Evolutionary conservation across 805 yeast genomes (phyloP), one percentile per base, ranked within the genome.

Genomic region (Jamesozyma spencerorum): DNA sequence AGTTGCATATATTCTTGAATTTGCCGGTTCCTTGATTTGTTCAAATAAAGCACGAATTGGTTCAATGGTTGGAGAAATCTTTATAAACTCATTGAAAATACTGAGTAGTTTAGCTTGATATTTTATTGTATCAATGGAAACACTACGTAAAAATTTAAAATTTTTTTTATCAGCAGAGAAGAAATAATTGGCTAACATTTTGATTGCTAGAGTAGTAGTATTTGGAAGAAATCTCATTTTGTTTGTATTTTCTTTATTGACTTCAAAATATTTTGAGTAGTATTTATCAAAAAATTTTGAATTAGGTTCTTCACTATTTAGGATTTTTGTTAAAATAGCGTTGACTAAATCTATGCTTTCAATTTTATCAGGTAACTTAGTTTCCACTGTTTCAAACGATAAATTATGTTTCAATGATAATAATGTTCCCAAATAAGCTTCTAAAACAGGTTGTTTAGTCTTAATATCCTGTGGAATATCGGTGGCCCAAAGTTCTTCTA

Each of bases 401-500:
- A 42, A 5, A 20, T 15, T 17, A 36, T 31, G 12, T 41, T 44
- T 31, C 39, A 38, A n/a, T 33, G 42, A 42, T 18, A 51, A 40
- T 20, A 49, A 28, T 8, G 48, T 38, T 13, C 39, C 27, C 20
- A 55, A 42, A 37, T 54, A 54, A 15, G 51, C 40, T 36, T 59
- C 60, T 13, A 39, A 30, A 10, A 59, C 37, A 5, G 28, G 26
- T 10, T 45, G 46, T 18, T 51, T 39, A 15, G 42, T 20, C 35
- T 53, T 57, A 27, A 51, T 20, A 1, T 45, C 47, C 12, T 34
- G 26, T 8, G 62, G 53, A 14, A 58, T 38, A 26, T 59, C 63
- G 15, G 47, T 36, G 3, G 38, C 42, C 56, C 59, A 58, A n/a
- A 59, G 40, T 5, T 39, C 42, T 35, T 51, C 47, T 31, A 58